Conservation (phyloP, 495 filamentous ascomycete species). For the Geoglossum glabrum region DNA sequence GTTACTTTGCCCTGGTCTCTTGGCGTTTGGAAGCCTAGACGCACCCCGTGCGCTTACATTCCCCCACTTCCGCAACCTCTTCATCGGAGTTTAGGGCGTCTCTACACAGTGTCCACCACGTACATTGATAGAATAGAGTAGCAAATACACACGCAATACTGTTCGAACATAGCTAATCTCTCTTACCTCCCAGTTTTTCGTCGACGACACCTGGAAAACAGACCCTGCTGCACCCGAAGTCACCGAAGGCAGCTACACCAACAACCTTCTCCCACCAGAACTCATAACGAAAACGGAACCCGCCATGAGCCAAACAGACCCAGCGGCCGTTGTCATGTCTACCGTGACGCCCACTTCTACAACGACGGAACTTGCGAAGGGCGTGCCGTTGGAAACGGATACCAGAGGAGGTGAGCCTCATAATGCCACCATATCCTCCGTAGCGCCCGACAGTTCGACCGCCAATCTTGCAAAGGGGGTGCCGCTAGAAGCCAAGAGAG, state of each 20-base stretch:
- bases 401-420: slow-evolving; percentile 12
- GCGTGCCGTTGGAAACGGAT: slow-evolving; percentile 37
- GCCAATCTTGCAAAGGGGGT: slow-evolving; percentile 6
- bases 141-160: not conserved
- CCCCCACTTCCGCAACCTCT: not conserved
- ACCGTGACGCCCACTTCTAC: slow-evolving; percentile 52
- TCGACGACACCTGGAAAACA: slow-evolving; percentile 70
- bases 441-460: slow-evolving; percentile 17
- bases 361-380: slow-evolving; percentile 47
- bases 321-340: slow-evolving; percentile 30
- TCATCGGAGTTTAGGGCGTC: not conserved
- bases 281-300: slow-evolving; percentile 33
- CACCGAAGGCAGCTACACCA: slow-evolving; percentile 49
- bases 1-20: not conserved
- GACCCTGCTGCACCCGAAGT: slow-evolving; percentile 62
- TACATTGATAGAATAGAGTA: not conserved
- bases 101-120: no score
- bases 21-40: not conserved
- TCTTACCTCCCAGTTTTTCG: slow-evolving; percentile 49
- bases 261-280: slow-evolving; percentile 69
- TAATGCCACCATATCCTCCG: slow-evolving; percentile 43
- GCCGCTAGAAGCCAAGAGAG: slow-evolving; percentile 12
- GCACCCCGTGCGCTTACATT: not conserved
- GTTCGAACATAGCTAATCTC: not conserved
- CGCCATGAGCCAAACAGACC: slow-evolving; percentile 2